A percentile compares a stretch with the other conserved stretches of the same genome.
Conservation (phyloP, 2,329 filamentous ascomycete genomes). For the Neofusicoccum parvum region DNA sequence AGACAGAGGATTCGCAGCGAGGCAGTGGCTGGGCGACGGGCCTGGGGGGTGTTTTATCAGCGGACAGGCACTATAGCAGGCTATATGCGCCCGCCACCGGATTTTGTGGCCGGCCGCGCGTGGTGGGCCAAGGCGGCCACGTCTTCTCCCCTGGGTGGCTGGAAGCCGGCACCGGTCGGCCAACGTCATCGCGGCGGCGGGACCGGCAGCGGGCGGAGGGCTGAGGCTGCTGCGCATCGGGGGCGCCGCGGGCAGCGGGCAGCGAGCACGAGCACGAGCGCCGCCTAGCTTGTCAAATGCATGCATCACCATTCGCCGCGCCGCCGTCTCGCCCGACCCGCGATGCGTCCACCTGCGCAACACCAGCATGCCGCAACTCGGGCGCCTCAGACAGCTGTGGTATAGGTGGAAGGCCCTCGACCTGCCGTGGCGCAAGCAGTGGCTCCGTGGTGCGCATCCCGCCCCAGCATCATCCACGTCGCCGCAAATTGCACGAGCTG, state of each 20-base stretch:
- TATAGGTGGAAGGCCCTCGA: slow-evolving; percentile 64
- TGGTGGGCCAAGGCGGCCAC: background rate
- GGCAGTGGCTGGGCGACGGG: background rate
- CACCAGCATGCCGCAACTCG: slow-evolving; percentile 23
- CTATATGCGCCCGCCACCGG: slow-evolving; percentile 1
- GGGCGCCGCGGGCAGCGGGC: background rate
- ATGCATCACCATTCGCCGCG: slow-evolving; percentile 14
- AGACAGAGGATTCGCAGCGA: background rate
- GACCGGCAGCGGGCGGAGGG: slow-evolving; percentile 1
- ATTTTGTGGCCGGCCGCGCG: background rate
- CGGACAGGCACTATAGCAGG: background rate
- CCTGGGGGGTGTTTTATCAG: background rate
- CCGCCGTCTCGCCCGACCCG: background rate
- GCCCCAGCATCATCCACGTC: background rate
- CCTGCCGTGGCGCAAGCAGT: slow-evolving; percentile 64
- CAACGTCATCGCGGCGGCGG: background rate
- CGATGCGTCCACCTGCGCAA: background rate
- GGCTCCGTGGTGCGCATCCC: slow-evolving; percentile 55
- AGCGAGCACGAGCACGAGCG: slow-evolving; percentile 5
- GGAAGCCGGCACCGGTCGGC: background rate
- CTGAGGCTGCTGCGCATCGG: background rate
- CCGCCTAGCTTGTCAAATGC: slow-evolving; percentile 13
- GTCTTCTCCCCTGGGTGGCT: background rate
- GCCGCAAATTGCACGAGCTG: background rate
- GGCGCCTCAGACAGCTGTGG: slow-evolving; percentile 52